Evolutionary conservation across 2,329 filamentous ascomycete genomes (phyloP).

Genomic region (Penicillium verrucosum): DNA sequence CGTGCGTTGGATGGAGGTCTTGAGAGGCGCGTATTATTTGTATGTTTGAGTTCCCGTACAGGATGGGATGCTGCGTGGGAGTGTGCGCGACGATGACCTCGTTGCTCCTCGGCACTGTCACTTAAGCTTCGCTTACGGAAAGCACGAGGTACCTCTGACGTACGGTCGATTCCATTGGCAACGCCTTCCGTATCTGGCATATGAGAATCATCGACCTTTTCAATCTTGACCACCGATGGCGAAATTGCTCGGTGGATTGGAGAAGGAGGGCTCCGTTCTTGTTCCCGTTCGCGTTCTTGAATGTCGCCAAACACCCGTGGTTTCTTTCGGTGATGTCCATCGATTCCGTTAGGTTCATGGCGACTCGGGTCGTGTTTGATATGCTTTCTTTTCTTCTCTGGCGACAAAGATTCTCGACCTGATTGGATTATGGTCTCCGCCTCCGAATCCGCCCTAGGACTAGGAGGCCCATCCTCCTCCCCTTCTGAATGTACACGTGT

Average conservation of each 20-base stretch:
- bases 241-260: constrained; percentile 32
- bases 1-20: constrained; percentile 33
- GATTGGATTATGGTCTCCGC: constrained; percentile 51
- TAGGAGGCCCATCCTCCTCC: constrained; percentile 36
- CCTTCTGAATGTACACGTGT: constrained; percentile 26
- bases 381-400: constrained; percentile 46
- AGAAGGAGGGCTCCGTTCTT: constrained; percentile 22
- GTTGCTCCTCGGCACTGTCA: constrained; percentile 33
- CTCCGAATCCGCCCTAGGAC: constrained; percentile 47
- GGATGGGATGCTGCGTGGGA: constrained; percentile 18
- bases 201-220: constrained; percentile 33
- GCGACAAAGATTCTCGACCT: constrained; percentile 44
- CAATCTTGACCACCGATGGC: constrained; percentile 35
- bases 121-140: constrained; percentile 40
- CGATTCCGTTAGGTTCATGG: constrained; percentile 22
- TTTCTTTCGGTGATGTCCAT: constrained; percentile 32
- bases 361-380: constrained; percentile 39
- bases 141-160: constrained; percentile 19
- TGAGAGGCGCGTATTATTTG: constrained; percentile 27
- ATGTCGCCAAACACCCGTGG: constrained; percentile 26
- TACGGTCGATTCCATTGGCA: constrained; percentile 4
- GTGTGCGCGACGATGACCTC: constrained; percentile 26
- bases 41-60: constrained; percentile 27
- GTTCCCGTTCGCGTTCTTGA: constrained; percentile 14
- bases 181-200: constrained; percentile 23